Base-by-base conservation (phyloP, 2,329 filamentous ascomycete species). In the Myotisia sp. region DNA sequence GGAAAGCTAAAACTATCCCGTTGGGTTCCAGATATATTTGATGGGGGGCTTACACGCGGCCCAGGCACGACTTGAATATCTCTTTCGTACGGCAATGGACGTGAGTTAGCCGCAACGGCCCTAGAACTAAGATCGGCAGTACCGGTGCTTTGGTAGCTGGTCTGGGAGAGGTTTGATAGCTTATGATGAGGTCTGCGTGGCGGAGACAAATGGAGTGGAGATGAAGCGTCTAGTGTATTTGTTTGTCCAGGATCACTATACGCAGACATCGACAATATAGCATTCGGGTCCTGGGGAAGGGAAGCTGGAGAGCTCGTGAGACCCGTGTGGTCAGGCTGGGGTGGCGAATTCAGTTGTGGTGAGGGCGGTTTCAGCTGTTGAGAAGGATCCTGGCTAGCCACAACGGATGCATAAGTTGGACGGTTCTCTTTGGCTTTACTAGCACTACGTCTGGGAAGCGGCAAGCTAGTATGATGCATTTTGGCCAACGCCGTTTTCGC, bases 401-500 rank as follows among this genome's bases (percentile, higher is more conserved):
- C 20, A 10, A 60, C 43, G 28, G 43, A 50, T 1, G 55, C 55
- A 45, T 56, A 60, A 0, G 52, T 55, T 9, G 47, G 51, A 2
- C 41, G 27, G 20, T 55, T 56, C 29, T 52, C 51, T 27, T 53
- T 46, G 1, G 41, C 40, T 1, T 27, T 14, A 8, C 30, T 26
- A 38, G 37, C 29, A 38, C 47, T 39, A 40, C 37, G 28, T 28
- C 42, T 44, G 13, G 47, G 38, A 20, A 48, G 44, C 3, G 53
- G 46, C n/a, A 53, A 51, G 34, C 52, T 61, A 4, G 47, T 47
- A 21, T 50, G 47, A 27, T 60, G 57, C 10, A 63, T 51, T 1
- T 57, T 51, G 4, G 54, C 47, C 4, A 64, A 44, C 9, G 55
- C 51, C 36, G 51, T 50, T 19, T 57, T 53, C 3, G 60, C 61